A percentile compares a stretch with the other conserved stretches of the same genome.
Evolutionary conservation across 129 eudicot species (phyloP).

Genomic region (Heracleum sosnowskyi): DNA sequence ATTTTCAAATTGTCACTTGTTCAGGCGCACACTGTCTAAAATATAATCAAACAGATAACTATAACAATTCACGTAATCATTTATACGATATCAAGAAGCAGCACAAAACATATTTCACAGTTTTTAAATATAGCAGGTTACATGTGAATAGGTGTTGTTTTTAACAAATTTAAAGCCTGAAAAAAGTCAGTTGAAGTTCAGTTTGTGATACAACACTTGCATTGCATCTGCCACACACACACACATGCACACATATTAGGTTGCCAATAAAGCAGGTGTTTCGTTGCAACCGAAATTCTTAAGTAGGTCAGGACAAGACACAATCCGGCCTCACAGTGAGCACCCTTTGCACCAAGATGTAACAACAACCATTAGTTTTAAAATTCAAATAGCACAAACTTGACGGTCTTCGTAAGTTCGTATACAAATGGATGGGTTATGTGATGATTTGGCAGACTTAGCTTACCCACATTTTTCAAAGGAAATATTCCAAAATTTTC

Average conservation of each 20-base stretch:
- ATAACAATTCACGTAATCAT: no score
- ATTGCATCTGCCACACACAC: neutral
- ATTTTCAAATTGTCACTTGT: neutral
- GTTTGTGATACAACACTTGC: neutral
- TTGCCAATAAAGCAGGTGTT: no score
- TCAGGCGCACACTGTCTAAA: neutral
- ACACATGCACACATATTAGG: neutral
- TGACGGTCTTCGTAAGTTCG: neutral
- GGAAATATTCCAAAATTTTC: no score
- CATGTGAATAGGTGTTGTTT: neutral
- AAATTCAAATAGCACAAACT: no score
- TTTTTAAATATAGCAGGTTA: neutral
- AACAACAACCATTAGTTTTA: no score
- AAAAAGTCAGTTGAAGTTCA: neutral
- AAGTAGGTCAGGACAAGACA: neutral
- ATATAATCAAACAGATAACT: neutral
- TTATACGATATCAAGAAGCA: neutral
- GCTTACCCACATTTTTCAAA: no score
- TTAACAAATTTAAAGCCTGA: neutral
- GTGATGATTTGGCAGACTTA: no score
- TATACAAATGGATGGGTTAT: neutral
- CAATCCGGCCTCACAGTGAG: neutral
- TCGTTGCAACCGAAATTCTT: neutral
- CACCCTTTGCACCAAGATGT: neutral
- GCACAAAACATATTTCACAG: neutral